Evolutionary conservation across 345 rosid genomes (phyloP).

Genomic region (Euphorbia pulcherrima): DNA sequence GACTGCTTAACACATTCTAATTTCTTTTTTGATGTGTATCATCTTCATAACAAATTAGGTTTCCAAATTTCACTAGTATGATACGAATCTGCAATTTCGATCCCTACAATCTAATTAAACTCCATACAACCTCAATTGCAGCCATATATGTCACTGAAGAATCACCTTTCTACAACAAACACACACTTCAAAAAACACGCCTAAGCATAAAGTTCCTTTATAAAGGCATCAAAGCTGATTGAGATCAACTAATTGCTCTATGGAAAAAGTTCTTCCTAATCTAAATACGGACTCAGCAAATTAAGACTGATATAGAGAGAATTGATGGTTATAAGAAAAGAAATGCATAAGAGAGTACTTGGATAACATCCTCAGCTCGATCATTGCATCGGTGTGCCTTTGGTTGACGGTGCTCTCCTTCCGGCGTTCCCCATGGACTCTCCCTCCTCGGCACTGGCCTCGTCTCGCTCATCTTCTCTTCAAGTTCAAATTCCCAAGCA

Average conservation of each 20-base stretch:
- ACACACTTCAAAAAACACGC: neutral
- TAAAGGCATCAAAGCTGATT: neutral
- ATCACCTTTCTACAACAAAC: too few relatives aligned
- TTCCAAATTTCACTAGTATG: too few relatives aligned
- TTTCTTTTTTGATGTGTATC: neutral
- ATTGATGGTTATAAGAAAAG: neutral
- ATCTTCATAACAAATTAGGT: neutral
- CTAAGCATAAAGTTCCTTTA: neutral
- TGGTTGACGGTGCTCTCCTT: slow-evolving; percentile 69
- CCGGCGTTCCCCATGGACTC: slow-evolving; percentile 86
- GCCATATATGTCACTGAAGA: neutral
- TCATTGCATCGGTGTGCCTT: slow-evolving; percentile 94
- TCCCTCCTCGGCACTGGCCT: slow-evolving; percentile 91
- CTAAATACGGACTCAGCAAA: neutral
- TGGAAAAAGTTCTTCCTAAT: neutral
- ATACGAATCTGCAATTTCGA: neutral
- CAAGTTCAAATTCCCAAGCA: neutral
- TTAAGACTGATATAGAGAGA: neutral
- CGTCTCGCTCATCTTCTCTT: slow-evolving; percentile 56
- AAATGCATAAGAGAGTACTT: slow-evolving; percentile 34
- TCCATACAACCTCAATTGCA: neutral
- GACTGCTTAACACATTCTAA: too few relatives aligned
- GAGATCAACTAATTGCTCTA: neutral
- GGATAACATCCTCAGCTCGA: slow-evolving; percentile 86
- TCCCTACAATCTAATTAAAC: neutral